phyloP scores from a whole-genome alignment of 2,329 filamentous ascomycete species.

The Monosporascus sp. region DNA sequence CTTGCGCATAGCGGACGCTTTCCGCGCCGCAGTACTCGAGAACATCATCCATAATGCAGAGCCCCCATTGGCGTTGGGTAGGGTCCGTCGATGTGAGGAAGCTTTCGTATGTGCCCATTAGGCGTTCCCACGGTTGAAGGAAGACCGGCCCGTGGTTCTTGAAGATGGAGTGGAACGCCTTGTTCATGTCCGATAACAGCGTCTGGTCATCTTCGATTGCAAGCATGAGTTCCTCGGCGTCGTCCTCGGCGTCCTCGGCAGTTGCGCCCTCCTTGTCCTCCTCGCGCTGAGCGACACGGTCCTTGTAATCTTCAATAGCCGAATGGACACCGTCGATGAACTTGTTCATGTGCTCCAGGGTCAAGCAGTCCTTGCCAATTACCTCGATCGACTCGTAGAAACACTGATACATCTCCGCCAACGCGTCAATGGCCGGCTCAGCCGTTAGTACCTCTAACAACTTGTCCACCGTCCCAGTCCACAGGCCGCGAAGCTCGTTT shows the following conservation, averaged over 20 bases:
- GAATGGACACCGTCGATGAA: slow-evolving; percentile 85
- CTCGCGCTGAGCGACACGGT: slow-evolving; percentile 73
- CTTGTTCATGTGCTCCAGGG: slow-evolving; percentile 68
- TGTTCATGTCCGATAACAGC: slow-evolving; percentile 98
- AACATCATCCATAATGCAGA: slow-evolving; percentile 98
- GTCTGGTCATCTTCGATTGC: slow-evolving; percentile 98
- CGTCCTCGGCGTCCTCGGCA: slow-evolving; percentile 83
- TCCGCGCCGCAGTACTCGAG: slow-evolving; percentile 92
- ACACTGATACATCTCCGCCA: slow-evolving; percentile 99
- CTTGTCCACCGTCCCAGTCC: slow-evolving; percentile 81
- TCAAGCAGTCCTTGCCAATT: slow-evolving; percentile 78
- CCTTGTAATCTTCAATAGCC: slow-evolving; percentile 87
- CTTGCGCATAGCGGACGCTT: slow-evolving; percentile 77
- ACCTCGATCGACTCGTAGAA: slow-evolving; percentile 99
- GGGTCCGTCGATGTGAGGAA: slow-evolving; percentile 79
- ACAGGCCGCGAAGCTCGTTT: slow-evolving; percentile 72
- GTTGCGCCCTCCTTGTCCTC: slow-evolving; percentile 72
- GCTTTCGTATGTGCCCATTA: slow-evolving; percentile 77
- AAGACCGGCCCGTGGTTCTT: slow-evolving; percentile 88
- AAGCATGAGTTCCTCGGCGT: slow-evolving; percentile 78
- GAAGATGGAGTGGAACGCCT: slow-evolving; percentile 98
- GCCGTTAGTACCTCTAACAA: slow-evolving; percentile 88
- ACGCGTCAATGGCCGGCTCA: slow-evolving; percentile 90
- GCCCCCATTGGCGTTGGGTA: slow-evolving; percentile 95
- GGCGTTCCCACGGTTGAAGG: slow-evolving; percentile 78